Evolutionary conservation across 1,284 basidiomycete genomes (phyloP), one percentile per base, ranked within the genome.

Genomic region (Fomitiporia mediterranea): DNA sequence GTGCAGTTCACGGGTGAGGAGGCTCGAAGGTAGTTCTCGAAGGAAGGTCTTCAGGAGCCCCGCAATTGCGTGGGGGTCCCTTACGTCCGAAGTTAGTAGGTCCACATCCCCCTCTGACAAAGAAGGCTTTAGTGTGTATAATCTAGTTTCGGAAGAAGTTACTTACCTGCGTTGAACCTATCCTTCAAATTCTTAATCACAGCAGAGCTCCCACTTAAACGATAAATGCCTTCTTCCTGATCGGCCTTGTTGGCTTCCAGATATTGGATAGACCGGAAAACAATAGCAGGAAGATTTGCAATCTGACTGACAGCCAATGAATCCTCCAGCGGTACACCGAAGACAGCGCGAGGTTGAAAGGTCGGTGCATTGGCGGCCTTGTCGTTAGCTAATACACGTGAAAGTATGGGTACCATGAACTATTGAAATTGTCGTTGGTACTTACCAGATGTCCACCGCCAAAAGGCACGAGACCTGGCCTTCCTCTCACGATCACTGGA

Each of bases 191-290:
- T 84, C 76, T 98, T 98, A 75, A 98, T 95, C 53, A 95, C 93
- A 27, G 93, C 91, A 57, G 91, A 91, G 65, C 89, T 93, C 6
- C 94, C 94, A 64, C 89, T 94, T 53, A 99, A 74, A 52, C 96
- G 85, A 72, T 99, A 99, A 62, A 99, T 97, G 35, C 96, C 96
- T 72, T 99, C 96, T 68, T 99, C 96, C 65, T 91, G 84, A 62
- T 97, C 91, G 8, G 96, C 96, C 66, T 91, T 82, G 71, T 93
- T 93, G 32, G 84, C 81, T 74, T 96, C 91, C 55, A 95, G 74
- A 71, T 92, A 95, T 66, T 93, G 84, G 63, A 96, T 93, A 64
- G 90, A 93, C 55, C 96, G 84, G 75, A 95, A 98, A 30, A 98
- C 89, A 59, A 99, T 91, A 2, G 94, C 92, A 0, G 96, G 97